Base-by-base conservation (phyloP, 2,329 filamentous ascomycete genomes). In the Cyphellophora europaea region DNA sequence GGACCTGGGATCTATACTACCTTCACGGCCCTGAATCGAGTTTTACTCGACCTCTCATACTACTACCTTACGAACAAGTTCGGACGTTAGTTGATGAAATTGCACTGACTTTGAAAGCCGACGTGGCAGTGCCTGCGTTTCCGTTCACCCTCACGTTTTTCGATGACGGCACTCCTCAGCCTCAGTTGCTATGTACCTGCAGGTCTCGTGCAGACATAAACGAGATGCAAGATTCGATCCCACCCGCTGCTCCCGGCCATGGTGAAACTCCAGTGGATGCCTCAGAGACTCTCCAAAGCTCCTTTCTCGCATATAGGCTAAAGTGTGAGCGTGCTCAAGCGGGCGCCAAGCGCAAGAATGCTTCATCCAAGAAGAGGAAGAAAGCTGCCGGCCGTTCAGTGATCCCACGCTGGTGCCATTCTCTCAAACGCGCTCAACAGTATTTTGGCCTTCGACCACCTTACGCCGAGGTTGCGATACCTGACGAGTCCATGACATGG, bases 1-100 rank as follows among this genome's bases (percentile, higher is more conserved):
- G 74, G 39, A 51, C 63, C 8, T 94, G 87, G 87, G 77, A 89
- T 43, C 62, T 93, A 83, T 86, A 79, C 56, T 87, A 82, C 53
- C 51, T 86, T 21, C 67, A 77, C 51, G 63, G 72, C 31, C 71
- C 73, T 0, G 44, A 51, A 11, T 16, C 30, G 8, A 54, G 61
- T 3, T 45, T 61, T 5, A 55, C 63, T 18, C 68, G 67, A 33
- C 74, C 78, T 2, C 62, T 81, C 16, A 56, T 89, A 15, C 67
- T 94, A 21, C 71, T 93, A 1, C 73, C 77, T 1, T 74, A 76
- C 1, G 48, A 52, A 2, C 82, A 93, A 53, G 71, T 88, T 21
- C 59, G 76, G 38, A 52, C 62, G 6, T 72, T 91, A 5, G 62
- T 94, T 0, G 51, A 67, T 3, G 63, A 72, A 4, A 74, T 89